Percentiles rank a stretch among this genome's conserved stretches.
These are phyloP conservation scores for Boletus speciosus DNA, from an alignment of 768 basidiomycete species.

Conservation along the genomic window DNA sequence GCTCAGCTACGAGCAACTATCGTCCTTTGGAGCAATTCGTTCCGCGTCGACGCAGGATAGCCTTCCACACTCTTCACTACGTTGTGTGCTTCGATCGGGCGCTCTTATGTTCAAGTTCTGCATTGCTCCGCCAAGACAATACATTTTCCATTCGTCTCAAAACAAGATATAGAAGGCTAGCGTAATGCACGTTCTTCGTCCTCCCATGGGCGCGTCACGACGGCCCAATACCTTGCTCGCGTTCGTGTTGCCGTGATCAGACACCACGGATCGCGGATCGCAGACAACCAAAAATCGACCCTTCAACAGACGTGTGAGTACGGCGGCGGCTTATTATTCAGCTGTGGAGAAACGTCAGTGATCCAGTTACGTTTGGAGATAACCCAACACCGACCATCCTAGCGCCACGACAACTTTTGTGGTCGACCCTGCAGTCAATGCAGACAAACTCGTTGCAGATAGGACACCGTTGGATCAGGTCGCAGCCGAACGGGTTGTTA, in stretches of 20 bases:
- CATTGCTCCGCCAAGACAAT: background rate
- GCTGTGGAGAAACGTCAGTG: background rate
- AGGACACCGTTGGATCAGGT: background rate
- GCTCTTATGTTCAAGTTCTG: too few relatives aligned
- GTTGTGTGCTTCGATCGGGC: background rate
- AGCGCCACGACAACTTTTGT: background rate
- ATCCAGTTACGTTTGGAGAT: background rate
- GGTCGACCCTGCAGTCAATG: background rate
- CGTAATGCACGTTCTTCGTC: background rate
- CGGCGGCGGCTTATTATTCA: background rate
- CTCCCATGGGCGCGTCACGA: background rate
- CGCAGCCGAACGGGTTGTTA: background rate
- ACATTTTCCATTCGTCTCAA: background rate
- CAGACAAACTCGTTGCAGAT: slow-evolving; percentile 4
- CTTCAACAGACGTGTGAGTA: background rate
- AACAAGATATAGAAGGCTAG: background rate
- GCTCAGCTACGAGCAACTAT: background rate
- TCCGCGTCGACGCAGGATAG: too few relatives aligned
- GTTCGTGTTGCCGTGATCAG: background rate
- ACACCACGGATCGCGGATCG: background rate
- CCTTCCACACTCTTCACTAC: too few relatives aligned
- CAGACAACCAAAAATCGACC: background rate
- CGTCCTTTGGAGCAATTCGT: background rate
- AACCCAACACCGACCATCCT: background rate
- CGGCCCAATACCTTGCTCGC: background rate